Evolutionary conservation across 768 basidiomycete genomes (phyloP), one percentile per base, ranked within the genome.

Genomic region (Panaeolus papilionaceus): DNA sequence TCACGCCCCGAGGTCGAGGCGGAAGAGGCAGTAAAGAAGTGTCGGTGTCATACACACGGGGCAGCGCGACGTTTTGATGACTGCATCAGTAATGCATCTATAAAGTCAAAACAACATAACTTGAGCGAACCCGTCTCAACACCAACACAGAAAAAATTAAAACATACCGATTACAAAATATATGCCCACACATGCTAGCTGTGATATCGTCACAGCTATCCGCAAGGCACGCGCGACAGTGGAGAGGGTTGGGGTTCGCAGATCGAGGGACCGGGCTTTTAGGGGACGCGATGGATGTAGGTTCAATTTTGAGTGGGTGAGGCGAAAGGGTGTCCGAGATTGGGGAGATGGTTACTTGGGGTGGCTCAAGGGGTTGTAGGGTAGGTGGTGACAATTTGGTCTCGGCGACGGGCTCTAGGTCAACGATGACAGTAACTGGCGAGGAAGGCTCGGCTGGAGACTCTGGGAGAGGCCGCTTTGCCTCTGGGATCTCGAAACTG

Each of bases 181-280:
- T 71, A 68, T 90, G 89, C 3, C 89, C 89, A 70, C 89, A 90
- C 75, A 87, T 84, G 4, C 86, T 88, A 23, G 84, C 88, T 2
- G 86, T 88, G 54, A 84, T 81, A 67, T 88, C 82, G 40, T 83
- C 80, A 64, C 85, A 86, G 0, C 82, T 80, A 64, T 88, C 82
- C 28, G 77, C 73, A 5, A 79, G 76, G 69, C 88, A 89, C 1
- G 81, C 74, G 33, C 89, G 82, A 66, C 86, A 89, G 61, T 88
- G 83, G 62, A 87, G 71, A 5, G 72, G 74, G 62, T 74, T 73
- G 11, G 64, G 68, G 66, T 68, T 70, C 62, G 68, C 14, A 12
- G 54, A 58, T 11, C 28, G 54, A 9, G 54, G 54, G 4, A 58
- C 6, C 1, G 54, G 54, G 28, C 54, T 58, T 58, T 58, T 58